Conservation (phyloP, 2,329 filamentous ascomycete genomes). For the Parasarocladium wereldwijsianum region DNA sequence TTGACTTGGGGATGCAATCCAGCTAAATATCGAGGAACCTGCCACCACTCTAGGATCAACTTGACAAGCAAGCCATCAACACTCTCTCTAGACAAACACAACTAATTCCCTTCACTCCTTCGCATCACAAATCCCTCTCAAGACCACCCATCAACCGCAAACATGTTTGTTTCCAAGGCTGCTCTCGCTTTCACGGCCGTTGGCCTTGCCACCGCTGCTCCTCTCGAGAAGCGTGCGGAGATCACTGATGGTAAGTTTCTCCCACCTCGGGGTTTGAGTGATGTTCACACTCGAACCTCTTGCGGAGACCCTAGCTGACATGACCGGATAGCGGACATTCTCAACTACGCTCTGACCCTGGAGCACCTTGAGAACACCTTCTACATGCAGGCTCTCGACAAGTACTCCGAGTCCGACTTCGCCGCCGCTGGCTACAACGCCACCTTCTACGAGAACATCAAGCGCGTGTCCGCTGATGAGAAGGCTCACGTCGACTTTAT, state of each 20-base stretch:
- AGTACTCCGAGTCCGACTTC: constrained; percentile 40
- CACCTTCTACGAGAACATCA: constrained; percentile 41
- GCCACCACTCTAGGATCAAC: too few species aligned
- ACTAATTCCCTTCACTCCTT: neutral
- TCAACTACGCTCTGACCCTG: constrained; percentile 33
- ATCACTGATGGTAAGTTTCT: constrained; percentile 4
- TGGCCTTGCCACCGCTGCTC: constrained; percentile 3
- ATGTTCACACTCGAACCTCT: neutral
- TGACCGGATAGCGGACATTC: constrained; percentile 15
- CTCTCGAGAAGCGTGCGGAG: constrained; percentile 5
- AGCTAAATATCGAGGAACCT: too few species aligned
- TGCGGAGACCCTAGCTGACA: neutral
- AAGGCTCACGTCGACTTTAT: constrained; percentile 42
- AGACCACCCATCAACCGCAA: neutral
- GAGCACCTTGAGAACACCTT: constrained; percentile 47
- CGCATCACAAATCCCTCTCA: neutral
- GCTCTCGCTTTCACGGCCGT: neutral
- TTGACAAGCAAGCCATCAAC: neutral
- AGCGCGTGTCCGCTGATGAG: constrained; percentile 40
- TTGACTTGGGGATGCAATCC: too few species aligned
- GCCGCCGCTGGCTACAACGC: constrained; percentile 31
- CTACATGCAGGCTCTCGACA: constrained; percentile 43
- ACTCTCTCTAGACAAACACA: neutral
- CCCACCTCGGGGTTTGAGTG: too few species aligned
- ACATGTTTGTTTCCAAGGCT: constrained; percentile 1